These are phyloP conservation scores for Eucalyptus marginata DNA, from an alignment of 345 rosid species.

Conservation along the genomic window DNA sequence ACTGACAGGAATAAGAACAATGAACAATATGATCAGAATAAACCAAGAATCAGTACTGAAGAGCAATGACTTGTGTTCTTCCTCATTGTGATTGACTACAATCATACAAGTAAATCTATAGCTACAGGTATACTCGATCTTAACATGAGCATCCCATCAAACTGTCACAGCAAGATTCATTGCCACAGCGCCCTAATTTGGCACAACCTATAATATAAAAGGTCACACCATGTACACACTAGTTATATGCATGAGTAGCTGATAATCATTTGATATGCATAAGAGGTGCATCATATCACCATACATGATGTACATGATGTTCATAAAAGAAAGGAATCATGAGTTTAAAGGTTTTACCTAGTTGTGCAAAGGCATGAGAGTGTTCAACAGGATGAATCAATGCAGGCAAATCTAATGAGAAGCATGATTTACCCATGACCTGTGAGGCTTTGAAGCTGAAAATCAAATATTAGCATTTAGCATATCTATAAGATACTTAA, in stretches of 20 bases:
- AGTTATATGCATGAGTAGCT: not conserved
- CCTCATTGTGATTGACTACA: not conserved
- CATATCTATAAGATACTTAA: not conserved
- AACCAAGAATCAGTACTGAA: not conserved
- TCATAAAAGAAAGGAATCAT: not conserved
- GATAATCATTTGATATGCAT: not conserved
- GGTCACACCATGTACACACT: not conserved
- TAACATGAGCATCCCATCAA: not conserved
- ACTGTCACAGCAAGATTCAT: not conserved
- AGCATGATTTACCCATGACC: not conserved
- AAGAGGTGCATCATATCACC: not conserved
- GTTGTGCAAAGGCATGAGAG: not conserved
- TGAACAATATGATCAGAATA: not conserved
- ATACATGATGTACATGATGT: not conserved
- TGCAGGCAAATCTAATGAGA: not conserved
- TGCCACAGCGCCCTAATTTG: not conserved
- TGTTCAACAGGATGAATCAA: not conserved
- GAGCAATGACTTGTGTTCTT: not conserved
- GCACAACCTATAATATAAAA: not conserved
- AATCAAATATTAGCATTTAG: not conserved
- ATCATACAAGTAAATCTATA: not conserved
- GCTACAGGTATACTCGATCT: not conserved
- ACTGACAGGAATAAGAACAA: not conserved
- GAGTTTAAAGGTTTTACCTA: not conserved
- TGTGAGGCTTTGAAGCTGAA: not conserved